A percentile compares a stretch with the other conserved stretches of the same genome.
phyloP scores from a whole-genome alignment of 2,329 filamentous ascomycete genomes.

The Incumbomyces delicatus region DNA sequence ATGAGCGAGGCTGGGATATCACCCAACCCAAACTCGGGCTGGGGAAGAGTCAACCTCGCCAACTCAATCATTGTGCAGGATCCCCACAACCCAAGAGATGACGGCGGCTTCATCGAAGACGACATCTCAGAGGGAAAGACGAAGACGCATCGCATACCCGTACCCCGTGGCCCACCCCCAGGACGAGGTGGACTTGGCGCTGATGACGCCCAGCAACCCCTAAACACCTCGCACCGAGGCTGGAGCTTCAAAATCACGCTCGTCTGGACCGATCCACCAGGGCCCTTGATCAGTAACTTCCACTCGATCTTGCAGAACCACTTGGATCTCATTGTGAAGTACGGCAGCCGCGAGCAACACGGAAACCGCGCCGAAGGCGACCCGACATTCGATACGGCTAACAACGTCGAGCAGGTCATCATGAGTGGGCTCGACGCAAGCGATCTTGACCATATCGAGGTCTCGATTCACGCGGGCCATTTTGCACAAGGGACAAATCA shows the following conservation, averaged over 20 bases:
- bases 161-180: too few relatives aligned
- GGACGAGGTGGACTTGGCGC: too few relatives aligned
- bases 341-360: slow-evolving; percentile 12
- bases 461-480: background rate
- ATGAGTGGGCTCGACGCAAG: too few relatives aligned
- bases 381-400: slow-evolving; percentile 9
- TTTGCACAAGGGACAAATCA: background rate
- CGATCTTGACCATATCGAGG: slow-evolving; percentile 5
- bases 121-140: slow-evolving; percentile 9
- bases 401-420: slow-evolving; percentile 21
- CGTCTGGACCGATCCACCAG: slow-evolving; percentile 16
- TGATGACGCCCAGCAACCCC: too few relatives aligned
- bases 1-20: slow-evolving; percentile 15
- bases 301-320: slow-evolving; percentile 21
- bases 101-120: slow-evolving; percentile 6
- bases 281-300: too few relatives aligned
- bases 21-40: slow-evolving; percentile 18
- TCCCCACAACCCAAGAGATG: background rate
- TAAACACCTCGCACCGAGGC: slow-evolving; percentile 3
- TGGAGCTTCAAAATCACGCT: slow-evolving; percentile 16
- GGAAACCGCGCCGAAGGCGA: too few relatives aligned
- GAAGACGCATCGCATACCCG: slow-evolving; percentile 3
- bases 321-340: slow-evolving; percentile 15
- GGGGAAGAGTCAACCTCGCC: slow-evolving; percentile 17
- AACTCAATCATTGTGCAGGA: slow-evolving; percentile 12